A percentile compares a stretch with the other conserved stretches of the same genome.
Conservation (phyloP, 2,329 filamentous ascomycete genomes). For the Ascochyta lentis region DNA sequence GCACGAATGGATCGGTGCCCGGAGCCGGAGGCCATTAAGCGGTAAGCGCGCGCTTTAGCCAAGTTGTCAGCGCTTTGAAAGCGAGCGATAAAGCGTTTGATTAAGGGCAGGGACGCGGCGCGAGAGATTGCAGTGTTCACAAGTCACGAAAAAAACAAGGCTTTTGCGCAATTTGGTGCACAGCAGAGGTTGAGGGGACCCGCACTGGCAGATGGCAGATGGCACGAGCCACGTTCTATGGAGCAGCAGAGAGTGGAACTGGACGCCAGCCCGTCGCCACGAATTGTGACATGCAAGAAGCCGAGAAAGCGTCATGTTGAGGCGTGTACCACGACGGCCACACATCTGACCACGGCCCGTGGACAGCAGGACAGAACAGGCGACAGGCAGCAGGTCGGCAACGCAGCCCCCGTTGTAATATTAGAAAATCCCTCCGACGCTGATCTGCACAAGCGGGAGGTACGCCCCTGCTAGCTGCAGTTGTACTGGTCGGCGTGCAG, state of each 20-base stretch:
- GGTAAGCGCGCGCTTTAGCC: conserved; percentile 18
- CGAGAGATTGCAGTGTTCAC: conserved; percentile 32
- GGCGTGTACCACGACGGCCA: conserved; percentile 14
- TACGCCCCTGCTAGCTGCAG: conserved; percentile 37
- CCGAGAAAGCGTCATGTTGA: conserved; percentile 19
- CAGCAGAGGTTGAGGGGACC: conserved; percentile 11
- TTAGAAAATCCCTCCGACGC: conserved; percentile 31
- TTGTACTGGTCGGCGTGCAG: conserved; percentile 25
- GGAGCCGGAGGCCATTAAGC: not conserved
- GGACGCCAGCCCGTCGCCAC: conserved; percentile 1
- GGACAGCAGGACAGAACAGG: conserved; percentile 5
- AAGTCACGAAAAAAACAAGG: conserved; percentile 29
- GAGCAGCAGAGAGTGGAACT: not conserved
- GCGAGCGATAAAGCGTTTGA: conserved; percentile 16
- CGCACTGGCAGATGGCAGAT: conserved; percentile 15
- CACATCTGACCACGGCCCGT: conserved; percentile 21
- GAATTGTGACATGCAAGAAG: conserved; percentile 1
- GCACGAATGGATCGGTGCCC: conserved; percentile 5
- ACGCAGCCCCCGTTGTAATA: conserved; percentile 12
- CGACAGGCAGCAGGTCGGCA: conserved; percentile 15
- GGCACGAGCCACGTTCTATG: conserved; percentile 20
- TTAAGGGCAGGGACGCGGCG: conserved; percentile 18
- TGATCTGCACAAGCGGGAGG: conserved; percentile 33
- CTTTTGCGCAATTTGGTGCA: conserved; percentile 22
- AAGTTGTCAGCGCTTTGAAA: conserved; percentile 16